Evolutionary conservation across 768 basidiomycete genomes (phyloP).

Genomic region (Paxillus rubicundulus): DNA sequence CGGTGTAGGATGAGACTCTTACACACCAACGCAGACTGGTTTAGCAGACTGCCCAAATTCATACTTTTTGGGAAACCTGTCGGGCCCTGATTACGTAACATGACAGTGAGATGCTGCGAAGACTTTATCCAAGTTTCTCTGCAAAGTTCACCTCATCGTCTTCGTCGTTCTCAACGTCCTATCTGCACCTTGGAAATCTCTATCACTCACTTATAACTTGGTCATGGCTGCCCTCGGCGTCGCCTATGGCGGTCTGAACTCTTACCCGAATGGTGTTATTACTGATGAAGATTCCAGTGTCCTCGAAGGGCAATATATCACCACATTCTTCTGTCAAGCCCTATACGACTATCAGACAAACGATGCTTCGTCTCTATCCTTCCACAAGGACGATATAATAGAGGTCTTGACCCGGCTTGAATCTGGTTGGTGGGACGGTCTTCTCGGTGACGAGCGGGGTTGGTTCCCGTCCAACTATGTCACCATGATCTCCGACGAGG

Average conservation of each 20-base stretch:
- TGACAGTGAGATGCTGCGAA: slow-evolving; percentile 9
- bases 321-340: slow-evolving; percentile 85
- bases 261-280: slow-evolving; percentile 22
- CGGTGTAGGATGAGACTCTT: too few relatives aligned
- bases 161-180: slow-evolving; percentile 10
- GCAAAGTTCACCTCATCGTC: slow-evolving; percentile 11
- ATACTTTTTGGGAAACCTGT: background rate
- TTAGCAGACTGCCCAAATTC: too few relatives aligned
- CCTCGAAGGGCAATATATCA: slow-evolving; percentile 57
- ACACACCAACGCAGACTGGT: too few relatives aligned
- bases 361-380: slow-evolving; percentile 87
- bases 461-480: slow-evolving; percentile 99
- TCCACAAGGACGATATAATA: slow-evolving; percentile 84
- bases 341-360: slow-evolving; percentile 89
- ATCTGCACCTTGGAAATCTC: background rate
- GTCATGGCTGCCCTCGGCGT: slow-evolving; percentile 27
- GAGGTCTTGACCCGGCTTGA: slow-evolving; percentile 90
- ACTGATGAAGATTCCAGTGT: slow-evolving; percentile 24
- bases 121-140: slow-evolving; percentile 15
- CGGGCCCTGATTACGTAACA: slow-evolving; percentile 25
- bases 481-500: slow-evolving; percentile 69
- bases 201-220: slow-evolving; percentile 1
- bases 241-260: slow-evolving; percentile 15
- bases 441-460: slow-evolving; percentile 84
- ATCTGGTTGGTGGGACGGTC: slow-evolving; percentile 98